Base-by-base conservation (phyloP, 345 rosid species). In the Pugionium dolabratum region DNA sequence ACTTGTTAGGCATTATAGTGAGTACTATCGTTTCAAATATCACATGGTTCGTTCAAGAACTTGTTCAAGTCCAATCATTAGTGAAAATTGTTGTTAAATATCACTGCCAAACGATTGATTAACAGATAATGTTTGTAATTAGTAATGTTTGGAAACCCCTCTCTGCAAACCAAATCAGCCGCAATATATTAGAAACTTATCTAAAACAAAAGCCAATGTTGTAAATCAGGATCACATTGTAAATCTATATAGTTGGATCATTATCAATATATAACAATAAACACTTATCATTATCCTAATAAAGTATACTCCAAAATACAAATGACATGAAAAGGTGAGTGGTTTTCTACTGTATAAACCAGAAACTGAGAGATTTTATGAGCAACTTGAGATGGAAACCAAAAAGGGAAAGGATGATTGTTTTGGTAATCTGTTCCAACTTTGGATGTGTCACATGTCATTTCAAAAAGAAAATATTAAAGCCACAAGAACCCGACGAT, bases 361-460 rank as follows among this genome's bases (percentile, higher is more conserved):
- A 54, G 56, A 40, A 70, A 42, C 66, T 2, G 43, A 28, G 47
- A 61, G 32, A 70, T 35, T 35, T 53, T 36, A 52, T 28, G 43
- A 34, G 36, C 62, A 70, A 44, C 6, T 35, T 70, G 54, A 51
- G 45, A 61, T 52, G 43, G 6, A 61, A 53, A 70, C 31, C 65
- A 31, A 62, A 29, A 55, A 27, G 29, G n/a, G 34, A 59, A 50
- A 31, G 6, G 48, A 44, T 29, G 34, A 29, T 46, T 55, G 11
- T 62, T 62, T 46, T 9, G 57, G 61, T 45, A 48, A 55, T 63
- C 41, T 71, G 45, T 55, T 45, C 64, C 30, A 48, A 54, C 75
- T 53, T 70, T 70, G 47, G 55, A 53, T 61, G 40, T 61, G 74
- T 70, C 68, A 53, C 62, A 70, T 44, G 34, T 44, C 41, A 44